These are phyloP conservation scores for Eragrostis curvula DNA, from an alignment of 176 grass and related monocot species.

Conservation along the genomic window DNA sequence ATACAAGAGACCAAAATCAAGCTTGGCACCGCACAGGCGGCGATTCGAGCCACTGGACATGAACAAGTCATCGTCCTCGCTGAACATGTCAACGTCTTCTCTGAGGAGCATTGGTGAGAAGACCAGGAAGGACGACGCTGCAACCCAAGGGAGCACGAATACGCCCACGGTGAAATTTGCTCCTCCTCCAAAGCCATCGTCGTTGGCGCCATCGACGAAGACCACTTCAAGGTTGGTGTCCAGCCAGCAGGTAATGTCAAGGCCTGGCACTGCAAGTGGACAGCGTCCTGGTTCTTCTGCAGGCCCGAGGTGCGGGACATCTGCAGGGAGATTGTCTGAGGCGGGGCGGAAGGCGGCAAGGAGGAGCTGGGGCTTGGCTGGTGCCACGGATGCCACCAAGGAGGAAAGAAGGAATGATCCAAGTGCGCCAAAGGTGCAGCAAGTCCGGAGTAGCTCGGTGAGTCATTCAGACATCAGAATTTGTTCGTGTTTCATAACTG, in stretches of 20 bases:
- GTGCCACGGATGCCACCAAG: neutral
- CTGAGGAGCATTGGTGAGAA: constrained; percentile 34
- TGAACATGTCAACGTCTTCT: constrained; percentile 45
- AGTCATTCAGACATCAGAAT: neutral
- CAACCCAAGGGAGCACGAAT: neutral
- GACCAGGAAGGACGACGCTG: neutral
- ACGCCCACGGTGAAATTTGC: constrained; percentile 37
- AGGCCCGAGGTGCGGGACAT: constrained; percentile 5
- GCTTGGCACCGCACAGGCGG: constrained; percentile 13
- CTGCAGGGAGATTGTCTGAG: constrained; percentile 18
- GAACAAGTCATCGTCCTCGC: constrained; percentile 37
- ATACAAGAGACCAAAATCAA: constrained; percentile 27
- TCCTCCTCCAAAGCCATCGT: neutral
- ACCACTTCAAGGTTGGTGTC: neutral
- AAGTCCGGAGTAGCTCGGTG: constrained; percentile 38
- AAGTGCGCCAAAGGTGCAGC: neutral
- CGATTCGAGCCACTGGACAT: constrained; percentile 27
- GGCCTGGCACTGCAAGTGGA: constrained; percentile 12
- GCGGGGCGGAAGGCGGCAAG: constrained; percentile 9
- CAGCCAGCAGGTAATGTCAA: constrained; percentile 5
- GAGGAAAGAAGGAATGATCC: neutral
- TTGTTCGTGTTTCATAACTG: neutral
- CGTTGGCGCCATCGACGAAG: neutral
- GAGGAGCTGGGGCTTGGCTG: constrained; percentile 40
- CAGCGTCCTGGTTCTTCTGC: constrained; percentile 29